A percentile compares a stretch with the other conserved stretches of the same genome.
phyloP scores from a whole-genome alignment of 2,329 filamentous ascomycete genomes.

The Trichophyton verrucosum region DNA sequence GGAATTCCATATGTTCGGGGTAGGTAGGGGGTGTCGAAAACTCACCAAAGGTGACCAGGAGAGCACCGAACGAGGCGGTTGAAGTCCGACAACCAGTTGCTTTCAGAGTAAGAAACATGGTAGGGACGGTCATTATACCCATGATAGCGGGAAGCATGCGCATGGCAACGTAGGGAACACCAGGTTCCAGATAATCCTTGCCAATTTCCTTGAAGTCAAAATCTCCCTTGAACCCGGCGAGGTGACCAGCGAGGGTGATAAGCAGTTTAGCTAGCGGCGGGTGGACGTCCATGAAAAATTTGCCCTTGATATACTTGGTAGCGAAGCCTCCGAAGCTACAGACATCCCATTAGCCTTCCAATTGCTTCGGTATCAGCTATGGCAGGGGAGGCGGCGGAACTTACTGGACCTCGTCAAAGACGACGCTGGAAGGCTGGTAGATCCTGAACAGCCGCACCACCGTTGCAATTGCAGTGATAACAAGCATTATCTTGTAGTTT shows the following conservation, averaged over 20 bases:
- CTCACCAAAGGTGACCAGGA: conserved; percentile 79
- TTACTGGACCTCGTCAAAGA: conserved; percentile 98
- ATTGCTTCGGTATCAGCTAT: background rate
- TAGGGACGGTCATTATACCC: conserved; percentile 76
- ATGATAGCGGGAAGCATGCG: conserved; percentile 81
- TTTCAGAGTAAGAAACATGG: conserved; percentile 91
- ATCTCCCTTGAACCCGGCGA: conserved; percentile 85
- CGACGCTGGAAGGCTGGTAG: conserved; percentile 89
- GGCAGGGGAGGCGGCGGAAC: conserved; percentile 29
- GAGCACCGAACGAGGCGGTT: conserved; percentile 70
- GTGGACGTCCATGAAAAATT: conserved; percentile 99
- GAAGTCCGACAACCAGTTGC: conserved; percentile 76
- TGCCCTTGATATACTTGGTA: conserved; percentile 97
- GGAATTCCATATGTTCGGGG: background rate
- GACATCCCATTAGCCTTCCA: background rate
- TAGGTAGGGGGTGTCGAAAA: background rate
- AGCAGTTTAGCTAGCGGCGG: conserved; percentile 93
- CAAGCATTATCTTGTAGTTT: conserved; percentile 67
- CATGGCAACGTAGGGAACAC: conserved; percentile 96
- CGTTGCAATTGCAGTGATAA: conserved; percentile 62
- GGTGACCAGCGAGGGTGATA: conserved; percentile 85
- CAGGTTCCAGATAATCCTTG: conserved; percentile 92
- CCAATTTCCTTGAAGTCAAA: conserved; percentile 99
- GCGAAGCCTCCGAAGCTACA: conserved; percentile 91
- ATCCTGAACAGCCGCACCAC: conserved; percentile 85